Base-by-base conservation (phyloP, 352 stramenopile species). In the Pythium utonaiense region DNA sequence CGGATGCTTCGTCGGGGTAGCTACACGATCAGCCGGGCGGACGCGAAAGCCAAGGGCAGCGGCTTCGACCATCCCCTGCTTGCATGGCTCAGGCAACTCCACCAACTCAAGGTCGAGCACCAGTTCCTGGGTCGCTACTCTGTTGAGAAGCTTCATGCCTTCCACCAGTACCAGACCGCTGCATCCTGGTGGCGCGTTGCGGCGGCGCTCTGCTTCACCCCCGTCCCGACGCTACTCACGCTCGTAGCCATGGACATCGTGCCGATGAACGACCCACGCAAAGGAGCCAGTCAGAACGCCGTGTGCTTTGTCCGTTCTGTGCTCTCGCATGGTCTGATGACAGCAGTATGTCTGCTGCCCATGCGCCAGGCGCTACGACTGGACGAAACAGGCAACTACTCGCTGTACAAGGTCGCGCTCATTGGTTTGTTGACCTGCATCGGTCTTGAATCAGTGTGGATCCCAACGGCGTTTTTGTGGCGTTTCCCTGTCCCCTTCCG, bases 61-160 rank as follows among this genome's bases (percentile, higher is more conserved):
- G 10, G 16, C 34, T 14, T n/a, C 12, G 7, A 17, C 6, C 6
- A 16, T 14, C 16, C 3, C 8, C 17, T n/a, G 8, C 22, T 31
- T 4, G 8, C 49, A 48, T 64, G 34, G 57, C 28, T 62, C 17
- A 31, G 25, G 30, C 48, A 21, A 22, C 47, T 60, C 10, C 54
- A 73, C 28, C 24, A 64, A 6, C 66, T 64, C 66, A 69, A 71
- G 51, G 70, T 54, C 42, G 51, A 67, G 19, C 67, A 75, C 48
- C 58, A 66, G 48, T 65, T 67, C 40, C 52, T 72, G 17, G 67
- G 63, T 2, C 63, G 67, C 3, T 74, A 71, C 22, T 69, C 62
- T 10, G 49, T 75, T 33, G 63, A 75, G 9, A 75, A 75, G 42
- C 54, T 79, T 3, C 57, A 72, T 22, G 64, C 66, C 9, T 76